These are phyloP conservation scores for Delonix regia DNA, from an alignment of 306 rosid species.

Conservation along the genomic window DNA sequence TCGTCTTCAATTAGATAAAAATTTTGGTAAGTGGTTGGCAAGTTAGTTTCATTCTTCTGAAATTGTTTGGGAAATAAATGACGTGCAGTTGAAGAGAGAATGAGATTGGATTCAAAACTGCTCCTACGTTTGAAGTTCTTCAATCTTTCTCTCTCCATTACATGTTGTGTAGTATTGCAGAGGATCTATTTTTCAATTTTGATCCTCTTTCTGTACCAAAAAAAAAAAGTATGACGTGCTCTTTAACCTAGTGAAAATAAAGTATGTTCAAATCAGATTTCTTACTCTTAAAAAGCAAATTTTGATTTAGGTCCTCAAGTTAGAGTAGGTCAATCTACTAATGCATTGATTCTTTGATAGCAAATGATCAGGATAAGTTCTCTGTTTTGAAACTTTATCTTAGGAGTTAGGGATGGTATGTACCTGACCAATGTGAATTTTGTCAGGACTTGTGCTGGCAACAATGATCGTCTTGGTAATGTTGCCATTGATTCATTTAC, in stretches of 20 bases:
- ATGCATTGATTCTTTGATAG: neutral
- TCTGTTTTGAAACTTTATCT: slow-evolving; percentile 2
- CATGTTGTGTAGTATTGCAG: too few species aligned
- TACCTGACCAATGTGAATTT: slow-evolving; percentile 31
- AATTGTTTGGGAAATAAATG: too few species aligned
- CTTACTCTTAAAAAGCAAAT: neutral
- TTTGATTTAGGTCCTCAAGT: neutral
- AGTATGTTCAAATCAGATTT: neutral
- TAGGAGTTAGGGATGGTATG: neutral
- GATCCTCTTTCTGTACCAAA: neutral
- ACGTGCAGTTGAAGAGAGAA: too few species aligned
- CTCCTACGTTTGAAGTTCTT: too few species aligned
- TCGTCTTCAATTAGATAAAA: too few species aligned
- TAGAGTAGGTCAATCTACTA: neutral
- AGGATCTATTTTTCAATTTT: too few species aligned
- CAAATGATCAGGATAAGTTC: neutral
- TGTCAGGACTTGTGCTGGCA: slow-evolving; percentile 41
- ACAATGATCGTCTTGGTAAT: slow-evolving; percentile 11
- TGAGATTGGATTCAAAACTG: too few species aligned
- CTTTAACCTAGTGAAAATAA: neutral
- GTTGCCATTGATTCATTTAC: slow-evolving; percentile 6
- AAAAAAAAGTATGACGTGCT: neutral
- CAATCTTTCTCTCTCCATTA: too few species aligned
- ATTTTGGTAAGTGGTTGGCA: neutral
- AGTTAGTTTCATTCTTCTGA: too few species aligned